These are phyloP conservation scores for Begonia loranthoides DNA, from an alignment of 306 rosid genomes.

Conservation along the genomic window DNA sequence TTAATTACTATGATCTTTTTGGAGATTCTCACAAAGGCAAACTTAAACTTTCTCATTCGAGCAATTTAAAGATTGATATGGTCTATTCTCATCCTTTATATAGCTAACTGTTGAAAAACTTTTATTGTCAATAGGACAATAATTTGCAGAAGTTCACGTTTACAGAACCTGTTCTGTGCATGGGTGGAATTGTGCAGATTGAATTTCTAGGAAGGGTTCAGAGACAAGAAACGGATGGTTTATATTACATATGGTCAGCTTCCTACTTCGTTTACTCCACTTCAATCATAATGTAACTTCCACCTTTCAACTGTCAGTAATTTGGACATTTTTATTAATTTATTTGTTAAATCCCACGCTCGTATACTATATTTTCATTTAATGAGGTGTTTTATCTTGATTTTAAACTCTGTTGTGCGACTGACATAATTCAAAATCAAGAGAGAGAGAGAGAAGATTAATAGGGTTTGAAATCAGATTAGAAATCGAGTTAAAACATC, in stretches of 20 bases:
- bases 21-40: no score
- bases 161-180: slow-evolving; percentile 84
- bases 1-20: no score
- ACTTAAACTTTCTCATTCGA: no score
- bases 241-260: slow-evolving; percentile 75
- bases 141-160: slow-evolving; percentile 60
- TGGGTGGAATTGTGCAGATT: slow-evolving; percentile 84
- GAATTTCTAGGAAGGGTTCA: slow-evolving; percentile 88
- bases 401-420: neutral
- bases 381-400: neutral
- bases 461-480: no score
- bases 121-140: slow-evolving; percentile 34
- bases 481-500: no score
- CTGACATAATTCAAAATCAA: no score
- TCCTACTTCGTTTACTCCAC: neutral
- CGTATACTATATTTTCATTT: no score
- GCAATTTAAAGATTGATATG: no score
- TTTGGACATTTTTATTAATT: neutral
- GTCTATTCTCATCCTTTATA: neutral
- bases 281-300: neutral
- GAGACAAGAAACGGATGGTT: slow-evolving; percentile 71
- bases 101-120: slow-evolving; percentile 10
- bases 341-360: neutral
- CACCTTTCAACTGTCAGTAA: neutral
- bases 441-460: no score